phyloP scores from a whole-genome alignment of 2,329 filamentous ascomycete genomes.

The Cyclaneusma minus region DNA sequence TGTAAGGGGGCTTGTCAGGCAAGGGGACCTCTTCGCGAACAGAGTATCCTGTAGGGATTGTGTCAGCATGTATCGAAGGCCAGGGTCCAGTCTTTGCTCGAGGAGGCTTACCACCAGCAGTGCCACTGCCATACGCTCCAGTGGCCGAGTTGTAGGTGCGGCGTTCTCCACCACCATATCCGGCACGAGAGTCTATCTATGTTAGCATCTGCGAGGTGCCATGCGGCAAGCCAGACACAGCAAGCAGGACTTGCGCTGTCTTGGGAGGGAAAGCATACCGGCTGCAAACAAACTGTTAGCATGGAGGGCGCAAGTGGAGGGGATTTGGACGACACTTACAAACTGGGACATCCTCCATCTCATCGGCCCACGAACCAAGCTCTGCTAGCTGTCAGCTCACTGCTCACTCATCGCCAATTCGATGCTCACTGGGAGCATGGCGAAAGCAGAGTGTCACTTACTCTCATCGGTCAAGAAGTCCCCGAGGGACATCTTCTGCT shows the following conservation, averaged over 20 bases:
- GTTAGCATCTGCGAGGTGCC: slow-evolving; percentile 3
- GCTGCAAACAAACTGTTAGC: slow-evolving; percentile 15
- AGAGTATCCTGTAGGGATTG: slow-evolving; percentile 41
- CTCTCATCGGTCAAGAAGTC: slow-evolving; percentile 87
- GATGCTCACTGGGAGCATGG: slow-evolving; percentile 8
- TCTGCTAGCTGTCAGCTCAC: slow-evolving; percentile 30
- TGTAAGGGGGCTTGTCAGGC: slow-evolving; percentile 85
- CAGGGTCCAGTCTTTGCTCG: background rate
- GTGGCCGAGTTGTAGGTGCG: slow-evolving; percentile 18
- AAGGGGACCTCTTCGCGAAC: slow-evolving; percentile 68
- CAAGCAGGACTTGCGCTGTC: too few relatives aligned
- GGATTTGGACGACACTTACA: slow-evolving; percentile 13
- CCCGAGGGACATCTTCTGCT: slow-evolving; percentile 94
- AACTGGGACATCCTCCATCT: slow-evolving; percentile 64
- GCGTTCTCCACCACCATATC: slow-evolving; percentile 16
- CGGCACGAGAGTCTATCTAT: slow-evolving; percentile 17
- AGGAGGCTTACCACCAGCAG: slow-evolving; percentile 12
- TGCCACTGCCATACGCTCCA: slow-evolving; percentile 16
- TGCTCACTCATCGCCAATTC: slow-evolving; percentile 24
- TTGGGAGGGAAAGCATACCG: slow-evolving; percentile 13
- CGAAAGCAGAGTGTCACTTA: slow-evolving; percentile 37
- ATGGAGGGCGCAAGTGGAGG: slow-evolving; percentile 3
- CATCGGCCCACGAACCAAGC: slow-evolving; percentile 93
- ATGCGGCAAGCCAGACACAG: too few relatives aligned
- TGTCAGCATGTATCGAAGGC: slow-evolving; percentile 10